Evolutionary conservation across 2,329 filamentous ascomycete genomes (phyloP).

Genomic region (Xylariaceae sp.): DNA sequence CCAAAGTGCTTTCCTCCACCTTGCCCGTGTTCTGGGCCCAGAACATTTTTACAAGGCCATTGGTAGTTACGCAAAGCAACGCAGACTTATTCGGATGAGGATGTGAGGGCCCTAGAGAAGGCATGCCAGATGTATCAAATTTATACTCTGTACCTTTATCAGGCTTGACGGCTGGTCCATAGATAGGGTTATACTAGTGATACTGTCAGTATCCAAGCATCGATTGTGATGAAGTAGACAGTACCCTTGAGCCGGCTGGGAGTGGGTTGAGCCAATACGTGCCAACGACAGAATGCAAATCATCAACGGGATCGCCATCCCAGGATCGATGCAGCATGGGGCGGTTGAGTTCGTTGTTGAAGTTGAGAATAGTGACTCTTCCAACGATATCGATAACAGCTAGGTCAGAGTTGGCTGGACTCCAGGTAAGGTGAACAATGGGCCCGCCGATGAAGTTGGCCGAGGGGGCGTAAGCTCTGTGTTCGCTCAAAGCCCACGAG

Average conservation of each 20-base stretch:
- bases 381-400: slow-evolving; percentile 79
- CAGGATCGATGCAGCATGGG: slow-evolving; percentile 59
- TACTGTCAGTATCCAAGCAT: slow-evolving; percentile 5
- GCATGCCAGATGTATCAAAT: slow-evolving; percentile 63
- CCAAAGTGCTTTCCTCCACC: slow-evolving; percentile 68
- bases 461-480: slow-evolving; percentile 60
- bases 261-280: slow-evolving; percentile 77
- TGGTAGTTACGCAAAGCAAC: slow-evolving; percentile 70
- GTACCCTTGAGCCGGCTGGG: slow-evolving; percentile 25
- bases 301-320: slow-evolving; percentile 65
- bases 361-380: slow-evolving; percentile 68
- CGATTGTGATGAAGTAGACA: not conserved
- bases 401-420: slow-evolving; percentile 68
- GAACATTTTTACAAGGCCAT: slow-evolving; percentile 69
- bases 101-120: slow-evolving; percentile 68
- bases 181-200: slow-evolving; percentile 40
- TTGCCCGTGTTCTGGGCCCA: slow-evolving; percentile 71
- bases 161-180: slow-evolving; percentile 61
- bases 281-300: slow-evolving; percentile 74
- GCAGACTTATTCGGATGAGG: slow-evolving; percentile 67
- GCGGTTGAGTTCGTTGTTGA: slow-evolving; percentile 69
- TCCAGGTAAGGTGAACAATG: slow-evolving; percentile 81
- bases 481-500: slow-evolving; percentile 71
- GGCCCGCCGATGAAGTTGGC: slow-evolving; percentile 59
- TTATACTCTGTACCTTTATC: slow-evolving; percentile 53